These are phyloP conservation scores for Suhomyces xylopsoci DNA, from an alignment of 805 yeast species.

Conservation along the genomic window DNA sequence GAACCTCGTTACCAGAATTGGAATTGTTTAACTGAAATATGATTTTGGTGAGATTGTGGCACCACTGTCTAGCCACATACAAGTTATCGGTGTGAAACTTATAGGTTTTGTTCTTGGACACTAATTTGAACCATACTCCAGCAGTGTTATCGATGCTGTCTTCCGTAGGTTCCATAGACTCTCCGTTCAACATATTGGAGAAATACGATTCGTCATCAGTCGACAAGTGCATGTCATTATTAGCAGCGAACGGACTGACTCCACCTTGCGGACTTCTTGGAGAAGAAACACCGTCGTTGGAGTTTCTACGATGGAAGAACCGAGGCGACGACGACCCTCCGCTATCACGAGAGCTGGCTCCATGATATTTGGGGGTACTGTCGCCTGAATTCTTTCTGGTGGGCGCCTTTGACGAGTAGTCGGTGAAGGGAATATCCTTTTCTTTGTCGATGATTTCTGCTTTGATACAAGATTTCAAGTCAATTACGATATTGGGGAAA, in stretches of 20 bases:
- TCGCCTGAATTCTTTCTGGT: neutral
- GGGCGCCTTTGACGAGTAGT: neutral
- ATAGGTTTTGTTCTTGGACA: slow-evolving; percentile 56
- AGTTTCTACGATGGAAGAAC: neutral
- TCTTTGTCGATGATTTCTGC: slow-evolving; percentile 50
- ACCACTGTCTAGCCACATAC: slow-evolving; percentile 79
- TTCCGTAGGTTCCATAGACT: slow-evolving; percentile 16
- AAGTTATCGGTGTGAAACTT: slow-evolving; percentile 71
- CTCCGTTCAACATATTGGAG: slow-evolving; percentile 15
- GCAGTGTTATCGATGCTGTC: slow-evolving; percentile 14
- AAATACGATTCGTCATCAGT: slow-evolving; percentile 22
- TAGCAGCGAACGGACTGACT: neutral
- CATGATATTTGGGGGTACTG: neutral
- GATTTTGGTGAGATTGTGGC: slow-evolving; percentile 65
- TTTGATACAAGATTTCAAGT: slow-evolving; percentile 58
- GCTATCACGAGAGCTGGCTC: neutral
- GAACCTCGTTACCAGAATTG: slow-evolving; percentile 68
- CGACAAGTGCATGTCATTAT: neutral
- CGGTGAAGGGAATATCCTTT: neutral
- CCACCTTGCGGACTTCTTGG: slow-evolving; percentile 5
- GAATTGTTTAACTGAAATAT: slow-evolving; percentile 62
- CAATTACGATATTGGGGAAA: slow-evolving; percentile 76
- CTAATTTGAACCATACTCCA: slow-evolving; percentile 54
- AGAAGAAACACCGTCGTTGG: slow-evolving; percentile 1
- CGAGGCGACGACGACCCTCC: slow-evolving; percentile 4